Evolutionary conservation across 257 asterid species (phyloP).

Genomic region (Solanum ossicruentum): DNA sequence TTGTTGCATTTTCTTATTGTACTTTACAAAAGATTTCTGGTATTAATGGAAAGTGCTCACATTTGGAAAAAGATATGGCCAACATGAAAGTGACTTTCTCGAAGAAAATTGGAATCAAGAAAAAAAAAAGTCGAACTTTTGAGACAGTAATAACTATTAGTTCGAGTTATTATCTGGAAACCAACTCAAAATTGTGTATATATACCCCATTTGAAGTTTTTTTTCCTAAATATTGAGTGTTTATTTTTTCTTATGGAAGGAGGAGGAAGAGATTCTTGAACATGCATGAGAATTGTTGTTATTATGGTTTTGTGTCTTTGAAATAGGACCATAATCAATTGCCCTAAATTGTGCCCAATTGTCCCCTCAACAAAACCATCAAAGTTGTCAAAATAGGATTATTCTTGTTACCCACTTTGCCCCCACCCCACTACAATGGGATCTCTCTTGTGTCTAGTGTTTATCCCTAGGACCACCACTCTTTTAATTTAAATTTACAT

Average conservation of each 20-base stretch:
- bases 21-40: slow-evolving; percentile 1
- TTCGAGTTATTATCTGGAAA: neutral
- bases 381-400: slow-evolving; percentile 48
- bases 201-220: neutral
- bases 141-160: neutral
- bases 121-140: neutral
- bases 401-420: slow-evolving; percentile 22
- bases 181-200: neutral
- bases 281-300: slow-evolving; percentile 10
- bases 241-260: slow-evolving; percentile 1
- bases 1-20: slow-evolving; percentile 7
- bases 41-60: neutral
- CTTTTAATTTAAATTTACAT: neutral
- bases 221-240: neutral
- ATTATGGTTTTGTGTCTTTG: slow-evolving; percentile 39
- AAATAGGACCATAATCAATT: slow-evolving; percentile 6
- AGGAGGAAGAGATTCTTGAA: neutral
- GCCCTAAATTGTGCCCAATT: slow-evolving; percentile 63
- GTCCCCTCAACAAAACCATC: slow-evolving; percentile 93
- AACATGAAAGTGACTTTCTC: neutral
- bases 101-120: neutral
- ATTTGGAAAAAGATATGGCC: neutral
- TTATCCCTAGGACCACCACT: slow-evolving; percentile 27
- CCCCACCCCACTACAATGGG: slow-evolving; percentile 27
- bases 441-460: slow-evolving; percentile 77